Evolutionary conservation across 2,329 filamentous ascomycete species (phyloP).

Genomic region (Stagonosporopsis chrysanthemi): DNA sequence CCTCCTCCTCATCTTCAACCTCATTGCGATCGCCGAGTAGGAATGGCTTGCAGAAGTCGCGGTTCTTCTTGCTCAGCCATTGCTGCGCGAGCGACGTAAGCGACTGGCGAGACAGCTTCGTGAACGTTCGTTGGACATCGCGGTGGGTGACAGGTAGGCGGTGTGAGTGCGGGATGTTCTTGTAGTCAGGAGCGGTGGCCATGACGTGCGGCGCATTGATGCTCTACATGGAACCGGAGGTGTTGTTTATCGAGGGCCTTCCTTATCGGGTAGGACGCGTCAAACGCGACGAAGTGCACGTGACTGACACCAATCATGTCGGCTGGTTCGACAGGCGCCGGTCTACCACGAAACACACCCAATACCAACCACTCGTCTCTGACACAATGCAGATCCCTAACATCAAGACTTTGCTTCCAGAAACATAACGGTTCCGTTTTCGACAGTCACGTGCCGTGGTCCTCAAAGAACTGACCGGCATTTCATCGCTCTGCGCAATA

Average conservation of each 20-base stretch:
- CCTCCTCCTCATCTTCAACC: slow-evolving; percentile 58
- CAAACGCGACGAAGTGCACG: slow-evolving; percentile 11
- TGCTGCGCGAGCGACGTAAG: slow-evolving; percentile 75
- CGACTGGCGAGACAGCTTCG: slow-evolving; percentile 73
- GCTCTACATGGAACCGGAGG: slow-evolving; percentile 37
- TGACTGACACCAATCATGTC: neutral
- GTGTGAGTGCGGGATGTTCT: slow-evolving; percentile 74
- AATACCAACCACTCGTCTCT: neutral
- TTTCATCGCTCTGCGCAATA: slow-evolving; percentile 5
- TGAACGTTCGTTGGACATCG: slow-evolving; percentile 70
- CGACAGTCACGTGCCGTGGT: slow-evolving; percentile 7
- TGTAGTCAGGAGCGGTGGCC: slow-evolving; percentile 73
- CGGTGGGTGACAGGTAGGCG: slow-evolving; percentile 71
- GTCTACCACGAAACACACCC: neutral
- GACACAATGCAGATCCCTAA: neutral
- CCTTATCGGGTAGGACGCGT: slow-evolving; percentile 33
- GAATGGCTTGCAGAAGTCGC: slow-evolving; percentile 66
- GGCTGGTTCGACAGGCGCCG: neutral
- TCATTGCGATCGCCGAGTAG: slow-evolving; percentile 56
- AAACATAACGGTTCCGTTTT: neutral
- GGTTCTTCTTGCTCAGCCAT: slow-evolving; percentile 76
- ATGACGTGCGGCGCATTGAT: slow-evolving; percentile 38
- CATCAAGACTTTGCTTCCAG: neutral
- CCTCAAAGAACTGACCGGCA: slow-evolving; percentile 1
- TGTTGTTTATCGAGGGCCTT: slow-evolving; percentile 29